A percentile compares a stretch with the other conserved stretches of the same genome.
phyloP scores from a whole-genome alignment of 1,284 basidiomycete species.

The Fistulinella cinereoalba region DNA sequence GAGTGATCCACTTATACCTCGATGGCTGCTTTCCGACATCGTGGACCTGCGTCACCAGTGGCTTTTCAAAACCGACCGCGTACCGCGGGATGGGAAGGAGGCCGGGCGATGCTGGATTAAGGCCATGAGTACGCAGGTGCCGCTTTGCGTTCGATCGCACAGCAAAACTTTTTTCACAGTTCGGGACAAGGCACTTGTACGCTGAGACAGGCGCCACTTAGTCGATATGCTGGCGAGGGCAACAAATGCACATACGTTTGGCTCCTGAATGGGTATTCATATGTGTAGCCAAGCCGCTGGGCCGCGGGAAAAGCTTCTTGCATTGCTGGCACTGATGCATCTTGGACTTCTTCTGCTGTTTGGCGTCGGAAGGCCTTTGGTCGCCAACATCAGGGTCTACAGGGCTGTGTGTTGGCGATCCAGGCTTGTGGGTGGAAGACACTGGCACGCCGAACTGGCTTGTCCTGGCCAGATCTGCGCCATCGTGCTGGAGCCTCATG shows the following conservation, averaged over 20 bases:
- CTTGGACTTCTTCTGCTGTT: constrained; percentile 43
- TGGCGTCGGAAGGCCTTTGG: constrained; percentile 10
- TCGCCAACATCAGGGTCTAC: constrained; percentile 4
- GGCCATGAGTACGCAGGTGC: constrained; percentile 54
- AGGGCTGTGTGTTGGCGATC: constrained; percentile 10
- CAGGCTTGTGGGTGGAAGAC: constrained; percentile 8
- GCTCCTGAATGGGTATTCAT: constrained; percentile 66
- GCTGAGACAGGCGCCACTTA: constrained; percentile 36
- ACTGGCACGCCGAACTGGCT: constrained; percentile 15
- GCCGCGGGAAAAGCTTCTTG: constrained; percentile 58
- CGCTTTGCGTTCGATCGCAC: constrained; percentile 63
- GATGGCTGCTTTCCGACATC: constrained; percentile 40
- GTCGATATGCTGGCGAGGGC: constrained; percentile 5
- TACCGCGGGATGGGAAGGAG: constrained; percentile 32
- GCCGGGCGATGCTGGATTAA: constrained; percentile 30
- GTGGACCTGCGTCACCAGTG: constrained; percentile 42
- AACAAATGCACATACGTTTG: constrained; percentile 45
- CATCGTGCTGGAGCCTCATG: constrained; percentile 27
- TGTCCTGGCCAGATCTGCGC: constrained; percentile 4
- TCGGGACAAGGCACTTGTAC: constrained; percentile 46
- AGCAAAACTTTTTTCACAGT: constrained; percentile 53
- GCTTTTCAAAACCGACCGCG: constrained; percentile 45
- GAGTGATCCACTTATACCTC: constrained; percentile 44
- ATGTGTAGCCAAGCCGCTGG: constrained; percentile 61
- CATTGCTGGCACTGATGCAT: constrained; percentile 55